Base-by-base conservation (phyloP, 2,329 filamentous ascomycete genomes). In the Verticillium longisporum region DNA sequence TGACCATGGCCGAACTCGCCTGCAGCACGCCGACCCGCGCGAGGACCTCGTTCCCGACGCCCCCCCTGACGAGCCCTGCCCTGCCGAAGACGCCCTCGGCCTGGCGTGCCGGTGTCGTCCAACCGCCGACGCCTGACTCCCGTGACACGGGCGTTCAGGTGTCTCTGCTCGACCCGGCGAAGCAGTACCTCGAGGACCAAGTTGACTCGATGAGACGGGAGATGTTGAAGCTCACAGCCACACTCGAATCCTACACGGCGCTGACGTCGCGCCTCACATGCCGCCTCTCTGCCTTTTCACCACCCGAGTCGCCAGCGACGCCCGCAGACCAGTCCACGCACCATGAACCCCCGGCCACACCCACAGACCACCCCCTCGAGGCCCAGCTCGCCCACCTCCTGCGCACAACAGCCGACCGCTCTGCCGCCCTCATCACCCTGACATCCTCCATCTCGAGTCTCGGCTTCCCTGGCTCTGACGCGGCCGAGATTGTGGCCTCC, bases 1-100 rank as follows among this genome's bases (percentile, higher is more conserved):
- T 72, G 2, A 81, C 81, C 0, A 75, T 83, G 70, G 79, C 77
- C 0, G 80, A 85, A 34, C 66, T 84, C 1, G 71, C 75, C 7
- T 80, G 78, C 66, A 80, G 83, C 68, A 86, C 83, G 3, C 83
- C 83, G 0, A 77, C 77, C 1, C 68, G 73, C 15, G 69, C 72
- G 53, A 69, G 72, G 55, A 68, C 71, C n/a, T 83, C 81, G 0
- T 84, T 85, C 64, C 79, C 79, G 4, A 83, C 82, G 0, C 83
- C 83, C 0, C 83, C 83, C 1, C 77, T 79, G 2, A 86, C 83
- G 0, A 86, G 83, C 53, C 80, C 81, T 1, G 65, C 72, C 0
- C 62, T 72, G 0, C 70, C 64, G 62, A 55, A 32, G 54, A 34
- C 54, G 15, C 32, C 54, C 7, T 32, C 54, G 2, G 32, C 54